phyloP scores from a whole-genome alignment of 2,329 filamentous ascomycete genomes.

The Coniosporium uncinatum region DNA sequence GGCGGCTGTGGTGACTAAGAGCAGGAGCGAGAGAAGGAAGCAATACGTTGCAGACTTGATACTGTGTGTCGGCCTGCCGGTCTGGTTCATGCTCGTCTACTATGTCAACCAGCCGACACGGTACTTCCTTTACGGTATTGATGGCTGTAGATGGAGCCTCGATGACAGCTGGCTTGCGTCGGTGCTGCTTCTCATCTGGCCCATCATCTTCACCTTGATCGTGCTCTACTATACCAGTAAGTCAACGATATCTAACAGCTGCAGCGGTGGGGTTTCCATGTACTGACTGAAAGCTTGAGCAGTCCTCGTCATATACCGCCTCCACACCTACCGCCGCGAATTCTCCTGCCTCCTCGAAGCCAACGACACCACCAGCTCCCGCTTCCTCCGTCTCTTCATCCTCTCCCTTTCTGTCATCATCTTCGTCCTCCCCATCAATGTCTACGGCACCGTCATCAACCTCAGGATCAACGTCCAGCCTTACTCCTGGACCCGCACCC shows the following conservation, averaged over 20 bases:
- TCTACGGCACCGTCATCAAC: slow-evolving; percentile 44
- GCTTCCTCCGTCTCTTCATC: slow-evolving; percentile 56
- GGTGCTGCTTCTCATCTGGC: slow-evolving; percentile 49
- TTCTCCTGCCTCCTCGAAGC: slow-evolving; percentile 50
- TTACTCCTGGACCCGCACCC: slow-evolving; percentile 8
- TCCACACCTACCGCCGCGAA: slow-evolving; percentile 52
- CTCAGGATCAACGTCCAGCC: slow-evolving; percentile 17
- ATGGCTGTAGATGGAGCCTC: slow-evolving; percentile 50
- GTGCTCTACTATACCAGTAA: slow-evolving; percentile 53
- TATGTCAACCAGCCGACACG: slow-evolving; percentile 53
- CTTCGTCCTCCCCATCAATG: slow-evolving; percentile 45
- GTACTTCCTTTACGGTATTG: slow-evolving; percentile 52
- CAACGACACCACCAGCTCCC: slow-evolving; percentile 48
- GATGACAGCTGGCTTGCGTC: slow-evolving; percentile 53
- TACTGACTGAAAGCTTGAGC: not conserved
- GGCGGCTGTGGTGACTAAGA: slow-evolving; percentile 44
- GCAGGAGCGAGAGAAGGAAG: slow-evolving; percentile 37
- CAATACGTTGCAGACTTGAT: slow-evolving; percentile 43
- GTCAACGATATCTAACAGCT: slow-evolving; percentile 16
- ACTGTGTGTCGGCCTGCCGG: slow-evolving; percentile 50
- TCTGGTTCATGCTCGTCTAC: slow-evolving; percentile 49
- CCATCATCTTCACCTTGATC: slow-evolving; percentile 44
- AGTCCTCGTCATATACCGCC: slow-evolving; percentile 56
- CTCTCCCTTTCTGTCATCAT: slow-evolving; percentile 45
- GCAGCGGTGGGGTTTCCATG: not conserved